Conservation (phyloP, 179 eudicot species). For the Silene vulgaris region DNA sequence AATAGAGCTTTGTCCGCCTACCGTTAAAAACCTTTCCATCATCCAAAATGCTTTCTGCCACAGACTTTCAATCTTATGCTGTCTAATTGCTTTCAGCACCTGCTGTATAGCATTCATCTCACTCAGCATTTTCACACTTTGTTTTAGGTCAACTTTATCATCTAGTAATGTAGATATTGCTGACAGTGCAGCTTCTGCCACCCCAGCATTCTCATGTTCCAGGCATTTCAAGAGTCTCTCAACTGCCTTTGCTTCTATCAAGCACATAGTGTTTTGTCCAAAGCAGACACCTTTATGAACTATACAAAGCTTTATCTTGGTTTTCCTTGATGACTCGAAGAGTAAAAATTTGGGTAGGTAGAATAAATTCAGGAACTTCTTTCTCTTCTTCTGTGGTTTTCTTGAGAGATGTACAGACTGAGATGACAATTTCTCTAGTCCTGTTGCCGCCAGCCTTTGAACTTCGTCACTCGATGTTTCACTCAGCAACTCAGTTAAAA, state of each 20-base stretch:
- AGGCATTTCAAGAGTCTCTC: conserved; percentile 54
- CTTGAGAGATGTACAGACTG: conserved; percentile 54
- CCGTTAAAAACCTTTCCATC: conserved; percentile 58
- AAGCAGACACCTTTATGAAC: conserved; percentile 78
- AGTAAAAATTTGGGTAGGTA: conserved; percentile 30
- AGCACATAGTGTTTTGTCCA: conserved; percentile 55
- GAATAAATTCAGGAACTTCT: conserved; percentile 29
- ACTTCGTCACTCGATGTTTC: conserved; percentile 59
- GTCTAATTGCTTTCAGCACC: conserved; percentile 52
- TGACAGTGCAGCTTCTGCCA: conserved; percentile 69
- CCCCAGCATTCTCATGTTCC: conserved; percentile 54
- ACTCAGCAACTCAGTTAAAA: conserved; percentile 49
- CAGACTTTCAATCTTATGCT: conserved; percentile 57
- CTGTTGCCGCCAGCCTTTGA: conserved; percentile 60
- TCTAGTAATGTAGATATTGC: conserved; percentile 74
- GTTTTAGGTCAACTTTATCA: conserved; percentile 52
- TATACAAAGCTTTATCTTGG: conserved; percentile 38
- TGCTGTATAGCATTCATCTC: conserved; percentile 42
- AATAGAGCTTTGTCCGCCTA: conserved; percentile 45
- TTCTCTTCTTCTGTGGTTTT: conserved; percentile 40
- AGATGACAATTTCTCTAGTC: conserved; percentile 67
- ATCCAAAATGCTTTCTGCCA: conserved; percentile 74
- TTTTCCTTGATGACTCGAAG: conserved; percentile 30
- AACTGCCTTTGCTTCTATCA: conserved; percentile 64
- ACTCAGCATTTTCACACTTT: conserved; percentile 48